phyloP scores from a whole-genome alignment of 306 rosid genomes.

The Citrullus colocynthis region DNA sequence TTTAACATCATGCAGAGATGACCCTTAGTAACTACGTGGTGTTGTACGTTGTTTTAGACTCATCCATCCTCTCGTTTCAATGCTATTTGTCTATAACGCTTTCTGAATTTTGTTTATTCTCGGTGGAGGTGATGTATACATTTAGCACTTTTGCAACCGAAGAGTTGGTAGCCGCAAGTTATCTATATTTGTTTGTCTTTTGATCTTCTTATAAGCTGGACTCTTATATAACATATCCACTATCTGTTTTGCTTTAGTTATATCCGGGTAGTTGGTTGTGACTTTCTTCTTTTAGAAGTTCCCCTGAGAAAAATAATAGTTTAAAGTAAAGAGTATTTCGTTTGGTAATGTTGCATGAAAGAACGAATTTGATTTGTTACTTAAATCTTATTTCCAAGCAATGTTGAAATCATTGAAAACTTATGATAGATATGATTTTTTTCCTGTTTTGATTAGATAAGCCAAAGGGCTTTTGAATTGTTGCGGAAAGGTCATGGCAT shows the following conservation, averaged over 20 bases:
- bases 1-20: neutral
- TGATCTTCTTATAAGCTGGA: neutral
- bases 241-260: neutral
- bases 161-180: neutral
- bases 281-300: too few species aligned
- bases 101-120: neutral
- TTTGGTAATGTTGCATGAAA: neutral
- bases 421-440: slow-evolving; percentile 1
- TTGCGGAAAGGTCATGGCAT: slow-evolving; percentile 27
- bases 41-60: neutral
- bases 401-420: neutral
- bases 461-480: slow-evolving; percentile 68
- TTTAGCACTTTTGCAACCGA: neutral
- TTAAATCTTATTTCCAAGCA: neutral
- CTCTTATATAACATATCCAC: neutral
- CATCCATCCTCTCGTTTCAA: neutral
- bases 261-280: too few species aligned
- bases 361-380: neutral
- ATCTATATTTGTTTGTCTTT: neutral
- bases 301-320: neutral
- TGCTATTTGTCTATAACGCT: neutral
- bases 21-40: neutral
- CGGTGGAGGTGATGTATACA: neutral
- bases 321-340: neutral
- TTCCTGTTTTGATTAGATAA: slow-evolving; percentile 42